Evolutionary conservation across 1,139 yeast genomes (phyloP), one percentile per base, ranked within the genome.

Genomic region (Pneumocystis jirovecii): DNA sequence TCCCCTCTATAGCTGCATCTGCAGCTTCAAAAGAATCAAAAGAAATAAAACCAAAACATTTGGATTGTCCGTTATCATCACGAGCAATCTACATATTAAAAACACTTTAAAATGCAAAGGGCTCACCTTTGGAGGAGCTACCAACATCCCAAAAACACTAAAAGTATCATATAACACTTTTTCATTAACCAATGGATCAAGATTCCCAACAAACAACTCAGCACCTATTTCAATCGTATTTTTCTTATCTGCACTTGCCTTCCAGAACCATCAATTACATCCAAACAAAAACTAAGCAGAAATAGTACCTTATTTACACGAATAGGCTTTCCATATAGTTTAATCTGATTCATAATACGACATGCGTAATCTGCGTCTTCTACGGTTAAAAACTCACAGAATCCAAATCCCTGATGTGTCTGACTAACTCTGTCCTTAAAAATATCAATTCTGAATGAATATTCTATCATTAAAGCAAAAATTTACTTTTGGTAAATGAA

Each of bases 281-380:
- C 8, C 6, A 25, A 60, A 12, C 12, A 25, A 39, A 56, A 10
- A 19, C 5, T 1, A 19, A 37, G 7, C 0, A 21, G 19, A 21
- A 3, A 31, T 12, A 60, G 12, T 31, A 60, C 61, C 68, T 78
- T 79, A 70, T 83, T 82, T 66, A 91, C 81, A 68, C 85, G 81
- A 37, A 93, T 71, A 0, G 81, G 77, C 70, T 85, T 84, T 0
- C 88, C 90, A 71, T 76, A 88, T 56, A 93, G 75, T 61, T 83
- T 76, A 1, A 87, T 78, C 1, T 89, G 89, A 67, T 82, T 80
- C 73, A 89, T 75, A 0, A 88, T 76, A 67, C 82, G 80, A 50
- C 82, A 74, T 0, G 85, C 89, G 72, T 91, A 93, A 19, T 84
- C 86, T 0, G 89, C 86, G 71, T 90, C 96, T 31, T 75, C 78